Base-by-base conservation (phyloP, 2,329 filamentous ascomycete species). In the Trichophyton benhamiae region DNA sequence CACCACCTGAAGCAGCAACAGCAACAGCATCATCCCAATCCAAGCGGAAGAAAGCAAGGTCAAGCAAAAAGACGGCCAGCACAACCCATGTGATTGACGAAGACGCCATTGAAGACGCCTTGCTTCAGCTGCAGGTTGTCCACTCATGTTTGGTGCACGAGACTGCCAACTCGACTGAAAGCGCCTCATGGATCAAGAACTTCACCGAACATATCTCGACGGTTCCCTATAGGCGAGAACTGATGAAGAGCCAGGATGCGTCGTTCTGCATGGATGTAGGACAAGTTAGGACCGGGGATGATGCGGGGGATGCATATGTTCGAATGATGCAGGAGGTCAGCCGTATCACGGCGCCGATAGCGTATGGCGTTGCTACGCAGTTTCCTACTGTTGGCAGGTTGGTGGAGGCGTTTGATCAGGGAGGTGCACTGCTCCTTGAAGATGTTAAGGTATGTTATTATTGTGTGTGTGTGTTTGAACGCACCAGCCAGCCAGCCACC, bases 201-300 rank as follows among this genome's bases (percentile, higher is more conserved):
- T 89, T 91, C 67, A 92, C 89, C 0, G 86, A 91, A 68, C 86
- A 92, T 70, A 85, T 92, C 57, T 87, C 87, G 6, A 88, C 85
- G 0, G 83, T 87, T 22, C 88, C 87, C 0, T 91, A 91, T 72
- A 83, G 83, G 13, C 71, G 68, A 5, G 74, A 78, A 60, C 71
- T 74, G 36, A 75, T 77, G 60, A 78, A 80, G 1, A 69, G 76
- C 1, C 84, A 77, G 15, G 72, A 77, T 66, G 71, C 75, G 2
- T 79, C 82, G 0, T 92, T 92, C 71, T 91, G 88, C 73, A 91
- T 91, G 86, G 87, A 89, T 60, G 77, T 79, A 0, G 88, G 88
- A 0, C 88, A 92, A 72, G 86, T 92, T 48, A 83, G 83, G 60
- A 82, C 84, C 0, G 88, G 88, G 30, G 82, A 87, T 30, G 81